Conservation (phyloP, 2,329 filamentous ascomycete species). For the Xylariaceae sp. region DNA sequence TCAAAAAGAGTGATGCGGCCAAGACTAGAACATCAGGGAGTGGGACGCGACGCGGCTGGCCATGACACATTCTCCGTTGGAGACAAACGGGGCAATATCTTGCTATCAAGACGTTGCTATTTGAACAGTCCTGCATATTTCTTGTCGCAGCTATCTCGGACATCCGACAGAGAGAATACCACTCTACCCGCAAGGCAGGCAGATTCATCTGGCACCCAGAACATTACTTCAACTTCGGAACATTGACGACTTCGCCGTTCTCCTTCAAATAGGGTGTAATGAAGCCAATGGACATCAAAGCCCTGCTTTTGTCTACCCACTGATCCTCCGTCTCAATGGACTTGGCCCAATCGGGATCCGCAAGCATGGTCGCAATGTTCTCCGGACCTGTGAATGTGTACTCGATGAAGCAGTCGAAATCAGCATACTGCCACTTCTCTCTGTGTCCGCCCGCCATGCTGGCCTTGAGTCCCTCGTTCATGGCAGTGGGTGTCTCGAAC, state of each 20-base stretch:
- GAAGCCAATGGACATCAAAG: background rate
- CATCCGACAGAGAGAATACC: too few relatives aligned
- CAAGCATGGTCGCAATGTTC: constrained; percentile 13
- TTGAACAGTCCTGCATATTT: too few relatives aligned
- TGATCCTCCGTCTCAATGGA: background rate
- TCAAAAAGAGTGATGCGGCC: too few relatives aligned
- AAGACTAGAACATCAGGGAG: too few relatives aligned
- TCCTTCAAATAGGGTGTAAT: background rate
- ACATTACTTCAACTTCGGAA: background rate
- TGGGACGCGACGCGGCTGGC: too few relatives aligned
- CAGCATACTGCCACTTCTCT: constrained; percentile 13
- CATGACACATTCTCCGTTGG: too few relatives aligned
- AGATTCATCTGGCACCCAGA: too few relatives aligned
- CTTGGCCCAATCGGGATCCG: constrained; percentile 1
- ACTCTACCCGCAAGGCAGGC: too few relatives aligned
- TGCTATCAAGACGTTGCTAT: too few relatives aligned
- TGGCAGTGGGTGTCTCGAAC: constrained; percentile 19
- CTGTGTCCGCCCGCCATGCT: constrained; percentile 10
- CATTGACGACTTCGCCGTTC: background rate
- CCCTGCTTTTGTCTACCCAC: background rate
- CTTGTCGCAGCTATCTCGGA: too few relatives aligned
- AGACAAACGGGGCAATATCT: too few relatives aligned
- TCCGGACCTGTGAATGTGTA: constrained; percentile 19
- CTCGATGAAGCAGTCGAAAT: constrained; percentile 28
- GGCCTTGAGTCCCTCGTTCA: constrained; percentile 16